phyloP scores from a whole-genome alignment of 106 monocot species.

The Allium cepa region DNA sequence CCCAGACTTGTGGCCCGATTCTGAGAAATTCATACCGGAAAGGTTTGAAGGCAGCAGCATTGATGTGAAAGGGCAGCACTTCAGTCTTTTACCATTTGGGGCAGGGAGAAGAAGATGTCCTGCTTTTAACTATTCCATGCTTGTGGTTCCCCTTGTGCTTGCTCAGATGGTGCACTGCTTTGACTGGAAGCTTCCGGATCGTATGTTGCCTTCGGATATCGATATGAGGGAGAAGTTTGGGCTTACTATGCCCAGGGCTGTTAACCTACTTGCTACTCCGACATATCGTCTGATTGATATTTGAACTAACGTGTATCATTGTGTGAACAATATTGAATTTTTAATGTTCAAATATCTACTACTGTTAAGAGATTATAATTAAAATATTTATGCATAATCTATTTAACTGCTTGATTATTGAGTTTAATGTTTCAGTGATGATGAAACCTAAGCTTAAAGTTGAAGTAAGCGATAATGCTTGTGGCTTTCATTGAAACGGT shows the following conservation, averaged over 20 bases:
- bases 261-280: constrained; percentile 28
- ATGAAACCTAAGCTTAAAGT: too few species aligned
- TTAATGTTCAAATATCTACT: too few species aligned
- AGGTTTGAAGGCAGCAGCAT: constrained; percentile 1
- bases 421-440: too few species aligned
- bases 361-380: too few species aligned
- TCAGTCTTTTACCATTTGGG: neutral
- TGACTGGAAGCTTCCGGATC: constrained; percentile 40
- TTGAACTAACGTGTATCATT: too few species aligned
- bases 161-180: constrained; percentile 46
- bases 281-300: constrained; percentile 8
- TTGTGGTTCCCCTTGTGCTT: constrained; percentile 3
- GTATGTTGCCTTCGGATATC: neutral
- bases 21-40: constrained; percentile 7
- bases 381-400: too few species aligned
- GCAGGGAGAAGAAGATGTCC: neutral
- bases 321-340: too few species aligned
- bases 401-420: too few species aligned
- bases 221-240: constrained; percentile 36
- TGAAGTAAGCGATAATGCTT: too few species aligned
- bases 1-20: neutral
- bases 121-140: neutral
- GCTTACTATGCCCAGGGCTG: constrained; percentile 29
- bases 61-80: neutral
- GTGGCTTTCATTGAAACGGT: too few species aligned